Percentiles rank a stretch among this genome's conserved stretches.
Evolutionary conservation across 2,329 filamentous ascomycete species (phyloP).

Genomic region (Gnomoniopsis smithogilvyi): DNA sequence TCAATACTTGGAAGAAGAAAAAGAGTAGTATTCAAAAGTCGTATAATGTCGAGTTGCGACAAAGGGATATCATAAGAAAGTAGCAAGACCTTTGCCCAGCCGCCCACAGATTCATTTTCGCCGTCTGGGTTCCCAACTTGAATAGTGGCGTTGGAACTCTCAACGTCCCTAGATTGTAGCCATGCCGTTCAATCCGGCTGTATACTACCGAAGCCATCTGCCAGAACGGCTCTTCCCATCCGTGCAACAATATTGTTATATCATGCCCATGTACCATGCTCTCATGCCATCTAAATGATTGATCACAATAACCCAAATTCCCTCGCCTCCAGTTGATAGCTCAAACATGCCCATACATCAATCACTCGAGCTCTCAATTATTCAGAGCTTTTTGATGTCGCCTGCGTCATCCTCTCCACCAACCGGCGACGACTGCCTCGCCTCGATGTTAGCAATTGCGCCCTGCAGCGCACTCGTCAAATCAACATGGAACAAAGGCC

Average conservation of each 20-base stretch:
- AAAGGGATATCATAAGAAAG: conserved; percentile 17
- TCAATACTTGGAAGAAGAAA: background rate
- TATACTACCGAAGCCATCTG: background rate
- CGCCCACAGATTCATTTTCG: background rate
- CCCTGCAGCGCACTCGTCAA: conserved; percentile 84
- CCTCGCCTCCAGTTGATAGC: background rate
- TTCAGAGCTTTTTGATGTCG: background rate
- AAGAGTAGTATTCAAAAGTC: background rate
- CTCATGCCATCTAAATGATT: conserved; percentile 1
- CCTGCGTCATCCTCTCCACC: conserved; percentile 18
- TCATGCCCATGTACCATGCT: background rate
- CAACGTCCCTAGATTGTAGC: background rate
- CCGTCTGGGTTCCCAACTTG: background rate
- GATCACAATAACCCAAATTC: background rate
- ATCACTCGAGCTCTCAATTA: background rate
- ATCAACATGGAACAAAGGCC: conserved; percentile 92
- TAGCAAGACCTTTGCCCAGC: background rate
- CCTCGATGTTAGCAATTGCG: conserved; percentile 76
- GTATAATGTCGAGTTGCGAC: conserved; percentile 13
- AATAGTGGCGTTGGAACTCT: background rate
- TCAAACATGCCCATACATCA: background rate
- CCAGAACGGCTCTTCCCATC: background rate
- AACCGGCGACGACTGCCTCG: conserved; percentile 31
- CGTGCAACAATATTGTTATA: background rate
- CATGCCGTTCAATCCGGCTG: background rate